Base-by-base conservation (phyloP, 1,284 basidiomycete genomes). In the Cutaneotrichosporon mucoides region DNA sequence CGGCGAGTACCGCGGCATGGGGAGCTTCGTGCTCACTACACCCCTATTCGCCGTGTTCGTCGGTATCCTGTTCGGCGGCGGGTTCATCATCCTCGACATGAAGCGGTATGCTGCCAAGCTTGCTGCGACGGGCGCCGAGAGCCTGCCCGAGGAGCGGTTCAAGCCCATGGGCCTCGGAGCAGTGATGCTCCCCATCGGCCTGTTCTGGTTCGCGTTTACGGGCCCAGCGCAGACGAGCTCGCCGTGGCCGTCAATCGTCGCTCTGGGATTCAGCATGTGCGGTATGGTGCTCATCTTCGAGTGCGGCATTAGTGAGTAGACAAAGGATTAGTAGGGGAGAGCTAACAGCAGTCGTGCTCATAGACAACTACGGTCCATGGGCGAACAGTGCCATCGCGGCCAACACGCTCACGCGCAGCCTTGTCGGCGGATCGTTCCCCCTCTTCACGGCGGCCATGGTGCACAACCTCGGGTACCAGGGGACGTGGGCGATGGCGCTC, bases 151-250 rank as follows among this genome's bases (percentile, higher is more conserved):
- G 35, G 57, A 67, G 52, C 61, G 63, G 10, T 64, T 65, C 47
- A 37, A 59, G 13, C 65, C 65, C 42, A 67, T 67, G 65, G 66
- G 55, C 6, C 53, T 62, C 7, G 63, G 63, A 37, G 63, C 63
- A 0, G 56, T 56, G 0, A 42, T 65, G 12, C 56, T 65, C 13
- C 58, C 59, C 1, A 40, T 63, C 56, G 66, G 64, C 35, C 57
- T 67, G 37, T 61, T 67, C 51, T 67, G 66, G 66, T 67, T 67
- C 55, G 64, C 66, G 4, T 67, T 67, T 51, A 67, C 66, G 0
- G 66, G 66, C 13, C 66, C 66, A 6, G 66, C 66, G 34, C 66
- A 62, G 45, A 42, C 40, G 1, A 37, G 55, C 24, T 60, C 57
- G 10, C 57, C 61, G 4, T 67, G 66, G 66, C 57, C 63, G 1